Percentiles rank a stretch among this genome's conserved stretches.
Evolutionary conservation across 2,329 filamentous ascomycete species (phyloP).

Genomic region (Fonsecaea pedrosoi): DNA sequence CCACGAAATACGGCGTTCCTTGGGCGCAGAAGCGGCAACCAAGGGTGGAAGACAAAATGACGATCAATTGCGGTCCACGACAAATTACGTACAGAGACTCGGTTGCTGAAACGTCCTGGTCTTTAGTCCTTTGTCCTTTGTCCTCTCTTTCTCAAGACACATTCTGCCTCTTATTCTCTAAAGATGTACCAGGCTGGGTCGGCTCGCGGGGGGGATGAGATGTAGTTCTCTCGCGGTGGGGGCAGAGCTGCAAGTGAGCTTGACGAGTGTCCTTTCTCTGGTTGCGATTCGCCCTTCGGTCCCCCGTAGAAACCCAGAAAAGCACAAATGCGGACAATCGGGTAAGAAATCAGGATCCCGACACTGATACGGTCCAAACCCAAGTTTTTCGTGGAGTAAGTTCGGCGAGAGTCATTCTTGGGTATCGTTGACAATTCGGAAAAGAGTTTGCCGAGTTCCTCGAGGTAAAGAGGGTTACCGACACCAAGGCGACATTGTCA

Average conservation of each 20-base stretch:
- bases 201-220: not conserved
- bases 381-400: not conserved
- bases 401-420: not conserved
- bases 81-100: not conserved
- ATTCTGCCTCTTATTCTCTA: not conserved
- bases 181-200: not conserved
- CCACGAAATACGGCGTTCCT: not conserved
- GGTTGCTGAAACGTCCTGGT: slow-evolving; percentile 1
- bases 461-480: not conserved
- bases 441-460: not conserved
- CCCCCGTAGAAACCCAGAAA: slow-evolving; percentile 1
- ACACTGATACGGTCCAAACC: not conserved
- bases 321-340: not conserved
- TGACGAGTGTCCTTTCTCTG: not conserved
- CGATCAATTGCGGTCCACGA: not conserved
- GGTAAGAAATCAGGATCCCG: not conserved
- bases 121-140: not conserved
- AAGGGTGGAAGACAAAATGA: not conserved
- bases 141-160: not conserved
- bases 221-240: not conserved
- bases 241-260: not conserved
- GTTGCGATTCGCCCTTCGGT: not conserved
- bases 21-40: not conserved
- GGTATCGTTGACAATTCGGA: not conserved
- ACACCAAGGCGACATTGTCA: not conserved